These are phyloP conservation scores for Euphrasia arctica DNA, from an alignment of 305 asterid species.

Conservation along the genomic window DNA sequence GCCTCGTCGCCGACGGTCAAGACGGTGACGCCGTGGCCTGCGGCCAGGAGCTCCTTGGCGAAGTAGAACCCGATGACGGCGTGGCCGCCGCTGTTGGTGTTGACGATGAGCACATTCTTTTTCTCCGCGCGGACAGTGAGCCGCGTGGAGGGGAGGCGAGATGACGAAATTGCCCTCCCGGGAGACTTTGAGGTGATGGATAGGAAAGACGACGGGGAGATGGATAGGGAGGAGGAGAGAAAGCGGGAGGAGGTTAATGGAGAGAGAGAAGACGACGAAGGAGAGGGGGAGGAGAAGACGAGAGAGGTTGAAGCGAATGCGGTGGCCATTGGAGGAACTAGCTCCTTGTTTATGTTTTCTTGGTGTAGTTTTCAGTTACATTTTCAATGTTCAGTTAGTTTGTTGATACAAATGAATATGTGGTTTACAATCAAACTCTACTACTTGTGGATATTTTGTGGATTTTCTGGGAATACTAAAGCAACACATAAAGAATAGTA, in stretches of 20 bases:
- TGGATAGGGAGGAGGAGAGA: constrained; percentile 54
- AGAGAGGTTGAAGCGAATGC: constrained; percentile 55
- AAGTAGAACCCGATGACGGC: constrained; percentile 92
- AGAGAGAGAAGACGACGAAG: constrained; percentile 37
- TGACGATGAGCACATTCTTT: constrained; percentile 80
- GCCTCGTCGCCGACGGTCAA: constrained; percentile 81
- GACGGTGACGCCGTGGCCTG: constrained; percentile 75
- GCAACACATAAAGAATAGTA: too few species aligned
- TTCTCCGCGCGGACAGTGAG: constrained; percentile 66
- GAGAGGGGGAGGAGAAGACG: constrained; percentile 33
- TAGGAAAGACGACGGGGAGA: constrained; percentile 46
- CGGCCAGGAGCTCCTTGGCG: constrained; percentile 76
- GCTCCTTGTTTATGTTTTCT: too few species aligned
- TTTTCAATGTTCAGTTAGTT: constrained; percentile 18
- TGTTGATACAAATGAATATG: constrained; percentile 11
- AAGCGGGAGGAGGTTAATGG: constrained; percentile 31
- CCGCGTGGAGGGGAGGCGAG: constrained; percentile 18
- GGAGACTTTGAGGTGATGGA: constrained; percentile 30
- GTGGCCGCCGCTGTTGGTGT: constrained; percentile 94
- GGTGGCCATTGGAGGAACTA: constrained; percentile 55
- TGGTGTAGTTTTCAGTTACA: constrained; percentile 16
- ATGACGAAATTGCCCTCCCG: constrained; percentile 29
- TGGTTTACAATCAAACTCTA: constrained; percentile 19
- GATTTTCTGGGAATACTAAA: too few species aligned
- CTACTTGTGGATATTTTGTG: background rate